phyloP scores from a whole-genome alignment of 345 rosid species.

The Gossypium sturtianum region DNA sequence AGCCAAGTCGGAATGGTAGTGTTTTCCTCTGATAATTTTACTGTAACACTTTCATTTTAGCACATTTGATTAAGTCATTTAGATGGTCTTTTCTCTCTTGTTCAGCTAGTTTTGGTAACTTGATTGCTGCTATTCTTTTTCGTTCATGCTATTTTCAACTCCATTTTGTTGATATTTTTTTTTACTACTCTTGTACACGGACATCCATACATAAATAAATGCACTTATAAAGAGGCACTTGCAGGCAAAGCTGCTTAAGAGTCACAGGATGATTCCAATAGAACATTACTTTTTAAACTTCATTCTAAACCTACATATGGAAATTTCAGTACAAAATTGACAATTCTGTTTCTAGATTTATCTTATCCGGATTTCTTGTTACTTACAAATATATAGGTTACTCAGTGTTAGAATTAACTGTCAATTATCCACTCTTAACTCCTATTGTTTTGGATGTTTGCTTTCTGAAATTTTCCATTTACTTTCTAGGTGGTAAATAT shows the following conservation, averaged over 20 bases:
- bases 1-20: constrained; percentile 88
- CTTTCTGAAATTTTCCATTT: constrained; percentile 15
- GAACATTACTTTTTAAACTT: background rate
- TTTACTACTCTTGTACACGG: background rate
- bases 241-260: background rate
- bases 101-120: constrained; percentile 21
- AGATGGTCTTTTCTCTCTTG: background rate
- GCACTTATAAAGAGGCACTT: background rate
- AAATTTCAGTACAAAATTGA: background rate
- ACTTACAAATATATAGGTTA: background rate
- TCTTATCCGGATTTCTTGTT: background rate
- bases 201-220: background rate
- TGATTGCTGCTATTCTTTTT: background rate
- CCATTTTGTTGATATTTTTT: background rate
- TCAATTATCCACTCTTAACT: background rate
- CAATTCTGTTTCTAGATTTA: background rate
- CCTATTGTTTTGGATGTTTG: constrained; percentile 3
- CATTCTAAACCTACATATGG: background rate
- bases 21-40: background rate
- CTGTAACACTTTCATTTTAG: background rate
- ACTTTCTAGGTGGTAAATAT: constrained; percentile 27
- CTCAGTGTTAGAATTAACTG: background rate
- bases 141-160: background rate
- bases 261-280: background rate
- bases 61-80: background rate